Percentiles rank a stretch among this genome's conserved stretches.
Conservation (phyloP, 2,329 filamentous ascomycete genomes). For the Diaporthe caulivora region DNA sequence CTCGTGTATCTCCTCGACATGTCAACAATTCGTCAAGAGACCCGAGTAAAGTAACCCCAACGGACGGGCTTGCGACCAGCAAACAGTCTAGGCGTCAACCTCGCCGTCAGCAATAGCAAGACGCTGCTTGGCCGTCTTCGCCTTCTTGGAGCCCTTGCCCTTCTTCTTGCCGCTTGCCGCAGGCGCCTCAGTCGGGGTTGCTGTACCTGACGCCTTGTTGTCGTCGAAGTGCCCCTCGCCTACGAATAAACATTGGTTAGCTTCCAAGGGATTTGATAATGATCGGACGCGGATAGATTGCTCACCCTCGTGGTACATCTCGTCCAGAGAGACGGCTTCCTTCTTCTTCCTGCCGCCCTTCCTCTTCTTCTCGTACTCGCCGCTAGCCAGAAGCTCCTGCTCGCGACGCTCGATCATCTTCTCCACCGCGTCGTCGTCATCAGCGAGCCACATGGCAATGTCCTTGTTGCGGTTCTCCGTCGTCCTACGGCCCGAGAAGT, state of each 20-base stretch:
- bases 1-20: neutral
- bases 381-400: conserved; percentile 83
- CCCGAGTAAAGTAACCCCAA: neutral
- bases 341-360: conserved; percentile 72
- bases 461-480: conserved; percentile 96
- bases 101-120: conserved; percentile 76
- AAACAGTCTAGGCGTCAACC: conserved; percentile 48
- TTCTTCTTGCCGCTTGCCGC: conserved; percentile 68
- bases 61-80: neutral
- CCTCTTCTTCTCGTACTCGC: conserved; percentile 74
- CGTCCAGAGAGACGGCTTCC: conserved; percentile 78
- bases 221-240: conserved; percentile 98
- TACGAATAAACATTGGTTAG: conserved; percentile 57
- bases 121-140: conserved; percentile 77
- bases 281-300: neutral
- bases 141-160: conserved; percentile 69
- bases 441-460: conserved; percentile 98
- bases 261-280: conserved; percentile 3
- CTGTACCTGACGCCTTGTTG: conserved; percentile 86
- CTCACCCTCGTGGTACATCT: conserved; percentile 99
- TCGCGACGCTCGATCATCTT: conserved; percentile 92
- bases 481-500: conserved; percentile 92
- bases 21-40: neutral
- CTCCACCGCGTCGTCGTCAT: conserved; percentile 87
- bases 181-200: conserved; percentile 78